Conservation (phyloP, 345 rosid genomes). For the Toxicodendron radicans region DNA sequence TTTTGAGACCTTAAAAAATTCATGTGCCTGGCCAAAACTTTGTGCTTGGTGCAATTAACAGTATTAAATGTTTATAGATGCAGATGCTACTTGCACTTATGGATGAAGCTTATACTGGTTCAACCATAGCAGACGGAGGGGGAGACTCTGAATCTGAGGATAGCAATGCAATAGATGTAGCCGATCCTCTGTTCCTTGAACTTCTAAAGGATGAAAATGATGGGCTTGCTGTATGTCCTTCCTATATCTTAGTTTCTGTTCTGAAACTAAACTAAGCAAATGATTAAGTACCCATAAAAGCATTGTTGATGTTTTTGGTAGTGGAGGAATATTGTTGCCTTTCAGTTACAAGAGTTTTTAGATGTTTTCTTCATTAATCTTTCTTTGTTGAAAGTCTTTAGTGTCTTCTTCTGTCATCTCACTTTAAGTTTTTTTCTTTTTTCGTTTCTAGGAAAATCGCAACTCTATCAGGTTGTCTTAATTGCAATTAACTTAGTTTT, state of each 20-base stretch:
- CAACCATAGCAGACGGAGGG: constrained; percentile 86
- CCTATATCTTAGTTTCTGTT: constrained; percentile 3
- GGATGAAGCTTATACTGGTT: constrained; percentile 99
- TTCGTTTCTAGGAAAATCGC: background rate
- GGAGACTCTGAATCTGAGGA: constrained; percentile 96
- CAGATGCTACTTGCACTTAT: constrained; percentile 98
- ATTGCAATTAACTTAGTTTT: background rate
- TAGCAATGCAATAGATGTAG: constrained; percentile 67
- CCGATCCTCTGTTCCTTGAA: constrained; percentile 92
- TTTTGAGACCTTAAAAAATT: constrained; percentile 18
- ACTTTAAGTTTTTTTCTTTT: background rate
- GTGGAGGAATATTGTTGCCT: constrained; percentile 7
- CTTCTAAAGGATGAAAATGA: constrained; percentile 98
- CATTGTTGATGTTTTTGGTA: background rate
- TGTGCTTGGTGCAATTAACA: constrained; percentile 3
- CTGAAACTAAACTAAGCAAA: background rate
- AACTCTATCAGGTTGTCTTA: background rate
- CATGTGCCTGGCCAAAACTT: constrained; percentile 17
- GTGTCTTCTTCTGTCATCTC: background rate
- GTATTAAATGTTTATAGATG: constrained; percentile 26
- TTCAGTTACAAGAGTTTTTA: background rate
- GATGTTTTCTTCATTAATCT: background rate
- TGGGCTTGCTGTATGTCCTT: constrained; percentile 77
- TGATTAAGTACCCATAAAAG: background rate
- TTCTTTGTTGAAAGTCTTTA: background rate